Evolutionary conservation across 1,284 basidiomycete genomes (phyloP), one percentile per base, ranked within the genome.

Genomic region (Fistulinella staudtii): DNA sequence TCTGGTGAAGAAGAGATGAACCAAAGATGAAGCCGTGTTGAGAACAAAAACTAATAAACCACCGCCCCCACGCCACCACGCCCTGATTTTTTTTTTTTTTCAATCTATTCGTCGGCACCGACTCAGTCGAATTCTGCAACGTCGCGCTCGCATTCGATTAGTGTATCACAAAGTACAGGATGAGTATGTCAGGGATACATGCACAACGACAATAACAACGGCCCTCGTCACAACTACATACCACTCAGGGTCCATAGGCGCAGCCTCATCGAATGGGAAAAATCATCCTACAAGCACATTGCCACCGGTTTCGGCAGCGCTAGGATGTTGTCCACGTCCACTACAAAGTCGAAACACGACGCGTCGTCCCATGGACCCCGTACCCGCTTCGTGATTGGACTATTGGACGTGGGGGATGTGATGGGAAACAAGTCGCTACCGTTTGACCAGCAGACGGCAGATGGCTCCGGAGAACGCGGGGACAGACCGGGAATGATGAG

Each of bases 291-390:
- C 30, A 52, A 17, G 39, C 51, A 53, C 28, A 55, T 51, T 8
- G 70, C 70, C n/a, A 65, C 79, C 30, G 74, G 74, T 57, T 73
- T 68, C 23, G 75, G 67, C 37, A 69, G 65, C 29, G 71, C 58
- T 45, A 82, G 55, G 44, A 80, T 46, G 35, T 58, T 63, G 45
- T 71, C 72, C 47, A 77, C 69, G 49, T 79, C 71, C 47, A 79
- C 59, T 17, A 53, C 57, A 30, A 74, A 47, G 14, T 51, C 37
- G 33, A 77, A 70, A 41, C 68, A 68, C 38, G 69, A 63, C 21
- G 74, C 73, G 53, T 80, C 74, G 54, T 80, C 76, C 79, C 80
- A 81, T 14, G 79, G 77, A 0, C 78, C 79, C 18, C 76, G 68
- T 39, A 65, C 72, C 2, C 75, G 73, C 36, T 72, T 70, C 40